These are phyloP conservation scores for Monosporascus sp. DNA, from an alignment of 2,329 filamentous ascomycete species.

Conservation along the genomic window DNA sequence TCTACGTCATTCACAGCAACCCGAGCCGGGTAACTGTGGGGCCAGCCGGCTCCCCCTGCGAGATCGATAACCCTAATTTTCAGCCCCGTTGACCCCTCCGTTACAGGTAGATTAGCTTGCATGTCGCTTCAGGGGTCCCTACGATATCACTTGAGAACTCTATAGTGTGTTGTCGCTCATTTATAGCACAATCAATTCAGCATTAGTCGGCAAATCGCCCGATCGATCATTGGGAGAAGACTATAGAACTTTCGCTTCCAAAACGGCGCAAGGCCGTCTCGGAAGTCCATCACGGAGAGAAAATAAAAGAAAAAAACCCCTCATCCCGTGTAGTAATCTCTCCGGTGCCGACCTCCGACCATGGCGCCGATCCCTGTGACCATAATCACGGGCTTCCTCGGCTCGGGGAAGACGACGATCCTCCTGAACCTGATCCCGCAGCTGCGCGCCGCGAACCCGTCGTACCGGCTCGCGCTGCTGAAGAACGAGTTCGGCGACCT, in stretches of 20 bases:
- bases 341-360: conserved; percentile 1
- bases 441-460: conserved; percentile 64
- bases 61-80: not conserved
- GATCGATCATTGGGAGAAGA: too few relatives aligned
- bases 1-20: not conserved
- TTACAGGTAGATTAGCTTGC: not conserved
- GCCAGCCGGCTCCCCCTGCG: too few relatives aligned
- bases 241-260: too few relatives aligned
- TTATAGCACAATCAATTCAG: too few relatives aligned
- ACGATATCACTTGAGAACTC: not conserved
- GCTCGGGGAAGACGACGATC: conserved; percentile 92
- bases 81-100: not conserved
- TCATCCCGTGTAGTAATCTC: conserved; percentile 3
- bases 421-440: conserved; percentile 93
- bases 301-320: not conserved
- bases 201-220: too few relatives aligned
- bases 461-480: conserved; percentile 85
- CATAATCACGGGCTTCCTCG: conserved; percentile 93
- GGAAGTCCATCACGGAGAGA: not conserved
- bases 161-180: too few relatives aligned
- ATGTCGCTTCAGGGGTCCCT: not conserved
- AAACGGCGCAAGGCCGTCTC: not conserved
- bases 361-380: conserved; percentile 81
- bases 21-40: not conserved
- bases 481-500: conserved; percentile 99